These are phyloP conservation scores for Lobosporangium transversale DNA, from an alignment of 192 early-diverging fungal species.

Conservation along the genomic window DNA sequence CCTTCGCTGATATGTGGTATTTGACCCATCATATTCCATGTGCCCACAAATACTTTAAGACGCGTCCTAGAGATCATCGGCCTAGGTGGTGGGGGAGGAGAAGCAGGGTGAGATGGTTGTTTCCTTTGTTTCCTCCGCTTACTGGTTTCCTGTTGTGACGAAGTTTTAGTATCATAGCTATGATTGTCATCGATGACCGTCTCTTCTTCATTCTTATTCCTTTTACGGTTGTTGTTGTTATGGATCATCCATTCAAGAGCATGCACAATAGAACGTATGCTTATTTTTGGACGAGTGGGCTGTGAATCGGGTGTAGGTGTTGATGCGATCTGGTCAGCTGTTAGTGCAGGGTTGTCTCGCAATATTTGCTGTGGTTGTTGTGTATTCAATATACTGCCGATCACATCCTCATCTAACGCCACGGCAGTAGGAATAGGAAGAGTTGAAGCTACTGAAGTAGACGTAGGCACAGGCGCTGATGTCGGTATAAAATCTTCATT, in stretches of 20 bases:
- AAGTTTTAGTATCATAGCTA: background rate
- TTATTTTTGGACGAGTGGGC: background rate
- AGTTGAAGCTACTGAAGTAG: too few species aligned
- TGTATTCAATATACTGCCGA: too few species aligned
- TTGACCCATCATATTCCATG: slow-evolving; percentile 67
- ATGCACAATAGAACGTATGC: slow-evolving; percentile 2
- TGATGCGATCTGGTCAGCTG: background rate
- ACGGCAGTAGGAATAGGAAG: too few species aligned
- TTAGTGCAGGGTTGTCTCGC: background rate
- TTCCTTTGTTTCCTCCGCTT: background rate
- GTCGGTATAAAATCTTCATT: too few species aligned
- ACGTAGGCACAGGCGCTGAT: too few species aligned
- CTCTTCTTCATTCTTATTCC: background rate
- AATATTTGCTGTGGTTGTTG: too few species aligned
- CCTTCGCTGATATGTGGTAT: slow-evolving; percentile 46
- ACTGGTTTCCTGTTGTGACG: background rate
- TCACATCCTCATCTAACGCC: too few species aligned
- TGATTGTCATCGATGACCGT: background rate
- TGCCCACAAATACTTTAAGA: slow-evolving; percentile 65
- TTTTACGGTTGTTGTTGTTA: background rate
- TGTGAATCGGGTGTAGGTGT: background rate
- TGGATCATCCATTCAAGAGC: slow-evolving; percentile 24
- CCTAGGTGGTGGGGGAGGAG: slow-evolving; percentile 9
- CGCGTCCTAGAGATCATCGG: slow-evolving; percentile 49
- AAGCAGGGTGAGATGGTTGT: too few species aligned